Evolutionary conservation across 129 eudicot species (phyloP).

Genomic region (Smallanthus sonchifolius): DNA sequence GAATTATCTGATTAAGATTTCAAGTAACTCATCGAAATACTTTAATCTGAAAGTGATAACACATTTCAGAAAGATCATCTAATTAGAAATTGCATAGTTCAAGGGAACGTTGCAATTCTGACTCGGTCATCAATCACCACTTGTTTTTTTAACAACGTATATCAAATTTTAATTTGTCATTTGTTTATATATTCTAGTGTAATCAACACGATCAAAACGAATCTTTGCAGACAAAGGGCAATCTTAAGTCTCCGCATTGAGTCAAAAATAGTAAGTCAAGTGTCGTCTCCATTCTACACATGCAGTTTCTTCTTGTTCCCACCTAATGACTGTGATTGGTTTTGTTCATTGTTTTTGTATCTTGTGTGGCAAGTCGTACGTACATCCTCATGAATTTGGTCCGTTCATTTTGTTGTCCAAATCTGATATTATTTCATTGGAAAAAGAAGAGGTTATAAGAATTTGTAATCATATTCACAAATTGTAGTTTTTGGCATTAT

Average conservation of each 20-base stretch:
- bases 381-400: neutral
- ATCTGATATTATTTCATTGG: neutral
- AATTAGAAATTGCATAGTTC: too few species aligned
- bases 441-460: neutral
- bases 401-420: neutral
- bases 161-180: neutral
- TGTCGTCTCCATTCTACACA: neutral
- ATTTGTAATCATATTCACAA: neutral
- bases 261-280: neutral
- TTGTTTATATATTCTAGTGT: neutral
- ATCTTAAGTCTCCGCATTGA: neutral
- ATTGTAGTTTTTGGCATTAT: neutral
- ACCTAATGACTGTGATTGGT: neutral
- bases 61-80: too few species aligned
- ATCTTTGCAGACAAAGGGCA: neutral
- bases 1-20: too few species aligned
- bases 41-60: too few species aligned
- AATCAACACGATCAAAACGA: neutral
- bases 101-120: too few species aligned
- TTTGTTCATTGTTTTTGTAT: neutral
- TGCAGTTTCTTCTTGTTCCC: slow-evolving; percentile 15
- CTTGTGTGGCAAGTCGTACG: neutral
- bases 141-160: too few species aligned
- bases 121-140: too few species aligned
- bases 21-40: too few species aligned